A percentile compares a stretch with the other conserved stretches of the same genome.
Conservation (phyloP, 805 yeast species). For the Yamadazyma nakazawae region DNA sequence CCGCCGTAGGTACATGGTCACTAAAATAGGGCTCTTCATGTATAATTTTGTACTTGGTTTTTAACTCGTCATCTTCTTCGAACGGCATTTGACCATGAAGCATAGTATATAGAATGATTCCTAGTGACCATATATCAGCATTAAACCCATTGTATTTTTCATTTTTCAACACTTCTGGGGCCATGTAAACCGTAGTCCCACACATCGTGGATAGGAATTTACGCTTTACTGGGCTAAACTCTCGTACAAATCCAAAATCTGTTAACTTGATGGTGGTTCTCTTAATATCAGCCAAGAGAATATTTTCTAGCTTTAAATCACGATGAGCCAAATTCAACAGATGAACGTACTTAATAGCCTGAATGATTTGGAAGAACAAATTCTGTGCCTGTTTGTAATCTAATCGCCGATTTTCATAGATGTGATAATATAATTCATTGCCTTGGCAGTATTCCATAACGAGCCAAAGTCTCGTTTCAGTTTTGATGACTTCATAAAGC, state of each 20-base stretch:
- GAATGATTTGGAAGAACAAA: conserved; percentile 62
- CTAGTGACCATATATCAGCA: conserved; percentile 89
- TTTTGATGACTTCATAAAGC: conserved; percentile 79
- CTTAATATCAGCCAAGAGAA: conserved; percentile 52
- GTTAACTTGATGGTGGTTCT: conserved; percentile 67
- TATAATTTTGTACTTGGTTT: conserved; percentile 58
- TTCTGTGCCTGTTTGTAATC: conserved; percentile 48
- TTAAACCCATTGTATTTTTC: conserved; percentile 75
- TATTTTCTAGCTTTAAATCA: conserved; percentile 80
- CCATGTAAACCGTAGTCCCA: conserved; percentile 95
- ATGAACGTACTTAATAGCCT: conserved; percentile 73
- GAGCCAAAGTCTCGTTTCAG: conserved; percentile 80
- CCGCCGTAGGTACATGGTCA: conserved; percentile 46
- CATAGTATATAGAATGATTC: conserved; percentile 83
- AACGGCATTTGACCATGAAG: conserved; percentile 88
- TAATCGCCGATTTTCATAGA: conserved; percentile 50
- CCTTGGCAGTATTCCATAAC: conserved; percentile 89
- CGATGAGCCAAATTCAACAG: conserved; percentile 76
- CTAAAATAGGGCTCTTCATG: conserved; percentile 59
- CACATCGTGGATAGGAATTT: conserved; percentile 74
- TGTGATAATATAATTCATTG: conserved; percentile 67
- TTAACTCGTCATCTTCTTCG: conserved; percentile 73
- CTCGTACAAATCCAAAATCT: conserved; percentile 94
- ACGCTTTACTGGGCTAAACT: conserved; percentile 45
- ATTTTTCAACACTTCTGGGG: conserved; percentile 79